Percentiles rank a stretch among this genome's conserved stretches.
Conservation (phyloP, 257 asterid species). For the Primulina huaijiensis region DNA sequence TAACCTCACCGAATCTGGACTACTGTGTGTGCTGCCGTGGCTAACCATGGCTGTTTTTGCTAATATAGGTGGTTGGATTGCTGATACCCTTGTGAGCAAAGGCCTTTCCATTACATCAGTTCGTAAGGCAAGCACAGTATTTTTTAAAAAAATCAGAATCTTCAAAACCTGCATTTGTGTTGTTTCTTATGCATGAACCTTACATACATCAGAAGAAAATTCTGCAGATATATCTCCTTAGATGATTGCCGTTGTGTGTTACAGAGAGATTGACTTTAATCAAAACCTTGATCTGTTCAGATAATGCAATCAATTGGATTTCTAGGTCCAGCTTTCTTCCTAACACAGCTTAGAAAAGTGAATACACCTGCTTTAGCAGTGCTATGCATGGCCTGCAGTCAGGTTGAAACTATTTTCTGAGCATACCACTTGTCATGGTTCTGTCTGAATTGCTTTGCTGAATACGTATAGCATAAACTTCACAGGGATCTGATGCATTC, state of each 20-base stretch:
- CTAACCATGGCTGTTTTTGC: conserved; percentile 93
- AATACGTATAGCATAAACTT: conserved; percentile 7
- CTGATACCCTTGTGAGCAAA: conserved; percentile 83
- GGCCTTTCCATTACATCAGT: conserved; percentile 64
- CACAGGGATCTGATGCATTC: conserved; percentile 94
- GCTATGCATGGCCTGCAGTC: conserved; percentile 96
- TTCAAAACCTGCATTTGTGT: background rate
- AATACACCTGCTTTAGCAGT: conserved; percentile 89
- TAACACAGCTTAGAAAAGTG: conserved; percentile 69
- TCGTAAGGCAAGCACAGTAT: conserved; percentile 1
- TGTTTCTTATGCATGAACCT: background rate
- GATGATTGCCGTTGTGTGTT: conserved; percentile 4
- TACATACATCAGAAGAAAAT: background rate
- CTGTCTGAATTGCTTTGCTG: background rate
- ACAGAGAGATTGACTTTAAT: conserved; percentile 14
- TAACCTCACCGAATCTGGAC: conserved; percentile 90
- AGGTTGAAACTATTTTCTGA: conserved; percentile 44
- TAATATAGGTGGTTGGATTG: conserved; percentile 94
- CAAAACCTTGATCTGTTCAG: conserved; percentile 39
- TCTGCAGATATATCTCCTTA: background rate
- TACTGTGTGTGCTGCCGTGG: conserved; percentile 90
- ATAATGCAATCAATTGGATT: conserved; percentile 96
- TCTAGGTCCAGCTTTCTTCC: conserved; percentile 94
- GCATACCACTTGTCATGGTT: conserved; percentile 13
- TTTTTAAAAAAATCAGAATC: background rate